A percentile compares a stretch with the other conserved stretches of the same genome.
Evolutionary conservation across 2,329 filamentous ascomycete species (phyloP).

Genomic region (Fusarium staphyleae): DNA sequence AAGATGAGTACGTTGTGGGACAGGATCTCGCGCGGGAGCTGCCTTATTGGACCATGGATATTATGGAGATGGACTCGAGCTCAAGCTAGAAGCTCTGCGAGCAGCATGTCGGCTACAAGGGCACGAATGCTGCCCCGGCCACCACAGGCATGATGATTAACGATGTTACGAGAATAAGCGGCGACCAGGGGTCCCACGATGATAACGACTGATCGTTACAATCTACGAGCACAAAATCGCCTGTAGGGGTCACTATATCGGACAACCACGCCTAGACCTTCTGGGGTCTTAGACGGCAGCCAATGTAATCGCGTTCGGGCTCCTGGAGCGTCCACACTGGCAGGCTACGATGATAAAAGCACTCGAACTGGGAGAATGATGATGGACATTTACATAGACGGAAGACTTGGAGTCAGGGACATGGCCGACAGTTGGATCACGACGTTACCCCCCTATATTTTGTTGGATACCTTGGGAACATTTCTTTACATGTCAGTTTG

Average conservation of each 20-base stretch:
- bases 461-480: constrained; percentile 44
- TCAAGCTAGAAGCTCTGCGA: constrained; percentile 21
- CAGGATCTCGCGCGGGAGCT: constrained; percentile 56
- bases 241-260: constrained; percentile 24
- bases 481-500: constrained; percentile 36
- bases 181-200: constrained; percentile 37
- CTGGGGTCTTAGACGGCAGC: constrained; percentile 20
- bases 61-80: constrained; percentile 57
- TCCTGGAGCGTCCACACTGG: constrained; percentile 16
- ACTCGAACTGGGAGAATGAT: constrained; percentile 36
- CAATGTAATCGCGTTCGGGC: constrained; percentile 17
- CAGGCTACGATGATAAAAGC: constrained; percentile 18
- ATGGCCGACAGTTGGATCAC: constrained; percentile 22
- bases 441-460: constrained; percentile 29
- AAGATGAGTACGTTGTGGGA: constrained; percentile 52
- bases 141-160: constrained; percentile 38
- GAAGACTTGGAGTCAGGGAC: constrained; percentile 29
- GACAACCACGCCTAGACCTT: constrained; percentile 20
- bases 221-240: constrained; percentile 33
- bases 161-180: constrained; percentile 36
- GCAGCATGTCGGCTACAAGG: constrained; percentile 25
- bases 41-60: constrained; percentile 58
- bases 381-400: constrained; percentile 38
- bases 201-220: constrained; percentile 38
- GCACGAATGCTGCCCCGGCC: constrained; percentile 24